These are phyloP conservation scores for Hypoxylon sp. DNA, from an alignment of 2,329 filamentous ascomycete genomes.

Conservation along the genomic window DNA sequence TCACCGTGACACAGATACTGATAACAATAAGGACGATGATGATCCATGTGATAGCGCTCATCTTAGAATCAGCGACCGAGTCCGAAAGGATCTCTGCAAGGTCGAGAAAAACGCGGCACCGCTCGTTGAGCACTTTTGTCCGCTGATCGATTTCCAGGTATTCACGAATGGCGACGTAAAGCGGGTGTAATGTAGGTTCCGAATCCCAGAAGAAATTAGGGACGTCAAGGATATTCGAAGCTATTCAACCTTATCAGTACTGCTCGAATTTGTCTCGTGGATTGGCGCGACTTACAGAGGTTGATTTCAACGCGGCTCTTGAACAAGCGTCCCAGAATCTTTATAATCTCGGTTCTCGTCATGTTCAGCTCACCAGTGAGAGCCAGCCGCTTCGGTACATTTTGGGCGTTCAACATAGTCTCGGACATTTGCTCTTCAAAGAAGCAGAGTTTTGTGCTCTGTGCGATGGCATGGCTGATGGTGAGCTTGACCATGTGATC, in stretches of 20 bases:
- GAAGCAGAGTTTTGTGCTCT: slow-evolving; percentile 95
- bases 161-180: slow-evolving; percentile 94
- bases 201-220: slow-evolving; percentile 99
- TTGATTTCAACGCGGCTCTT: slow-evolving; percentile 97
- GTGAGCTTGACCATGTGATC: slow-evolving; percentile 99
- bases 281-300: slow-evolving; percentile 77
- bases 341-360: slow-evolving; percentile 91
- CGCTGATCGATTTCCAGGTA: slow-evolving; percentile 98
- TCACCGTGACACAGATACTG: slow-evolving; percentile 90
- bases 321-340: slow-evolving; percentile 90
- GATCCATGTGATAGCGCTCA: slow-evolving; percentile 98
- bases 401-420: slow-evolving; percentile 93
- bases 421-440: slow-evolving; percentile 97
- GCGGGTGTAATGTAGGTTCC: slow-evolving; percentile 92
- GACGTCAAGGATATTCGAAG: slow-evolving; percentile 94
- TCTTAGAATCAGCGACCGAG: slow-evolving; percentile 92
- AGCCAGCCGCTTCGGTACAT: slow-evolving; percentile 90
- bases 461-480: slow-evolving; percentile 96
- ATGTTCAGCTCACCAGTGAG: slow-evolving; percentile 92
- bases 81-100: slow-evolving; percentile 95
- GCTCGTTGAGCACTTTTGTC: slow-evolving; percentile 96
- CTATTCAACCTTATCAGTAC: slow-evolving; percentile 61
- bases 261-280: slow-evolving; percentile 25
- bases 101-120: slow-evolving; percentile 95
- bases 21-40: slow-evolving; percentile 94